Evolutionary conservation across 441 rosid species (phyloP).

Genomic region (Cnidoscolus chayamansa): DNA sequence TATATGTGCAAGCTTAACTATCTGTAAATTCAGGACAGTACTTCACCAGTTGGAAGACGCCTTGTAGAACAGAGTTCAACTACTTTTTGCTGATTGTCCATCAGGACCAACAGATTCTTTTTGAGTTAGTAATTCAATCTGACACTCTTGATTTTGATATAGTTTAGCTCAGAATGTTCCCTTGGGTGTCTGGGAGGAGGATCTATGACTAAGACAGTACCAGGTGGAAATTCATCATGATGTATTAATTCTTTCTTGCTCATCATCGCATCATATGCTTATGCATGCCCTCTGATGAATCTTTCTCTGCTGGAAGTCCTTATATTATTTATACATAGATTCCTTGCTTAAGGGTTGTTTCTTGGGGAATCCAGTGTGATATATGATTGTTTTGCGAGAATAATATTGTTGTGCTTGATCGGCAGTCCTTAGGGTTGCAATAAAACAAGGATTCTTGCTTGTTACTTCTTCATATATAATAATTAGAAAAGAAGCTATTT

Average conservation of each 20-base stretch:
- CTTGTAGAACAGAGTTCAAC: too few species aligned
- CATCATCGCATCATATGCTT: constrained; percentile 11
- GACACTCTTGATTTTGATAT: too few species aligned
- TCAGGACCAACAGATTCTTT: constrained; percentile 27
- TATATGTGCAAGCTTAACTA: background rate
- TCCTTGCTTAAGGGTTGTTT: background rate
- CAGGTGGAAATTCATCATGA: constrained; percentile 27
- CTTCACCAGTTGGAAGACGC: background rate
- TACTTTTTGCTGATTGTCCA: constrained; percentile 27
- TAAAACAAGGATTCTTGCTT: too few species aligned
- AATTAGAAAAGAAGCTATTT: background rate
- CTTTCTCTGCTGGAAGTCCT: background rate
- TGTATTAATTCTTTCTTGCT: constrained; percentile 10
- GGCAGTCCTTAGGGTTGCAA: too few species aligned
- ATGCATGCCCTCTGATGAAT: background rate
- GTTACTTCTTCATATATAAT: too few species aligned
- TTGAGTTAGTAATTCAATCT: constrained; percentile 19
- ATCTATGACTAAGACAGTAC: constrained; percentile 25
- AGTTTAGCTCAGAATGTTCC: too few species aligned
- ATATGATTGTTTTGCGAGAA: too few species aligned
- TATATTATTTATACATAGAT: too few species aligned
- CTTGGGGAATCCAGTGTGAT: background rate
- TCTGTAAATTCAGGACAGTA: background rate
- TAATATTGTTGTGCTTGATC: background rate
- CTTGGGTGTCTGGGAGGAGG: constrained; percentile 5